Evolutionary conservation across 106 monocot genomes (phyloP).

Genomic region (Dactylorhiza incarnata): DNA sequence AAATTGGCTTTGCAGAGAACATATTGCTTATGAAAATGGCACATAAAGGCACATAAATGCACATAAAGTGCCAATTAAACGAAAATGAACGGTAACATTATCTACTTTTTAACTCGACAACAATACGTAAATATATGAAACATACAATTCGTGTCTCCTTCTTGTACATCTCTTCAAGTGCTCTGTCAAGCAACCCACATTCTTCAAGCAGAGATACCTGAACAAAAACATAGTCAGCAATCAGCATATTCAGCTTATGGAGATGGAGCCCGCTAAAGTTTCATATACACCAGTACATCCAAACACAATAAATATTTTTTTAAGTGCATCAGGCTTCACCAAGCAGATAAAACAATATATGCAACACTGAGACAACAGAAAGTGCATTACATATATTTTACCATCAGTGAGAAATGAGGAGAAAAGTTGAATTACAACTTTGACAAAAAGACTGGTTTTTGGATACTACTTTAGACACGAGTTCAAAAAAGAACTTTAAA

Average conservation of each 20-base stretch:
- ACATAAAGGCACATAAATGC: not conserved
- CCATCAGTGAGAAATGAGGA: too few relatives aligned
- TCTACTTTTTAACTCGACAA: not conserved
- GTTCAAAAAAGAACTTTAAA: not conserved
- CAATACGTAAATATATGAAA: not conserved
- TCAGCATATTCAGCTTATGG: not conserved
- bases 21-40: not conserved
- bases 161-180: constrained; percentile 77
- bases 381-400: too few relatives aligned
- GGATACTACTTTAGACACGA: not conserved
- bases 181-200: constrained; percentile 70
- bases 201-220: constrained; percentile 96
- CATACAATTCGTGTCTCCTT: constrained; percentile 85
- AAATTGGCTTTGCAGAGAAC: not conserved
- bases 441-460: not conserved
- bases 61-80: not conserved
- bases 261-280: not conserved
- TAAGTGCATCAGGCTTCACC: too few relatives aligned
- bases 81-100: not conserved
- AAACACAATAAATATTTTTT: not conserved
- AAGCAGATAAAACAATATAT: too few relatives aligned
- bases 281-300: not conserved
- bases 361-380: too few relatives aligned
- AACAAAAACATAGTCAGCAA: too few relatives aligned
- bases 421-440: too few relatives aligned